phyloP scores from a whole-genome alignment of 2,329 filamentous ascomycete species.

The Cytospora mali region DNA sequence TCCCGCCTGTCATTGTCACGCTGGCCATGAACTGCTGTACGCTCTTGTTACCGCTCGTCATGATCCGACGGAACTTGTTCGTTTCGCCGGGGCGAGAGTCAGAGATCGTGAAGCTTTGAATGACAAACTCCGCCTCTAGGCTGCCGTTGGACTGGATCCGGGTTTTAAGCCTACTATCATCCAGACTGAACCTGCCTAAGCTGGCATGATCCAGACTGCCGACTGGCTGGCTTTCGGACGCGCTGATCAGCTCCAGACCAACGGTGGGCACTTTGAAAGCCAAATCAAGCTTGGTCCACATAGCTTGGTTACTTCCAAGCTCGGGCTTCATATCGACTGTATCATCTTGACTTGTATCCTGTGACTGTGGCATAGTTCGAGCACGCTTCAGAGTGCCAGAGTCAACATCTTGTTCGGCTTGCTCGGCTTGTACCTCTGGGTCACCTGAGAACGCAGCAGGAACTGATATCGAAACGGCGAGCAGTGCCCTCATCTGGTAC shows the following conservation, averaged over 20 bases:
- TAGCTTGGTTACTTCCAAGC: constrained; percentile 66
- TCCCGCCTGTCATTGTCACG: constrained; percentile 85
- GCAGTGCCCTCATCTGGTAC: constrained; percentile 84
- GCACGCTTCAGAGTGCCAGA: constrained; percentile 53
- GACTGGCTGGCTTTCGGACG: constrained; percentile 75
- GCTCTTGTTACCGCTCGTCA: constrained; percentile 93
- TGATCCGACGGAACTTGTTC: constrained; percentile 97
- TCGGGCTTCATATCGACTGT: constrained; percentile 68
- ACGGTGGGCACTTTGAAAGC: constrained; percentile 88
- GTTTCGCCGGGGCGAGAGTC: constrained; percentile 87
- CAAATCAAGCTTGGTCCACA: constrained; percentile 92
- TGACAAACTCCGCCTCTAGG: constrained; percentile 87
- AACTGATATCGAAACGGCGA: constrained; percentile 85
- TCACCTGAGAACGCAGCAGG: constrained; percentile 84
- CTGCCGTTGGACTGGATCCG: constrained; percentile 91
- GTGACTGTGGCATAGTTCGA: constrained; percentile 50
- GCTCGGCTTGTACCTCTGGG: constrained; percentile 68
- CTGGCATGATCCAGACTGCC: constrained; percentile 77
- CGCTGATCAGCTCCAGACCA: constrained; percentile 83
- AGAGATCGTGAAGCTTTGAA: constrained; percentile 91
- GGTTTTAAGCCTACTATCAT: constrained; percentile 88
- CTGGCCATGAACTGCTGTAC: constrained; percentile 99
- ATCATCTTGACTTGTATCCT: constrained; percentile 46
- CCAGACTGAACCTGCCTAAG: constrained; percentile 89
- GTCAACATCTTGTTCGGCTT: constrained; percentile 75